Conservation (phyloP, 2,329 filamentous ascomycete genomes). For the Fusarium sp. region DNA sequence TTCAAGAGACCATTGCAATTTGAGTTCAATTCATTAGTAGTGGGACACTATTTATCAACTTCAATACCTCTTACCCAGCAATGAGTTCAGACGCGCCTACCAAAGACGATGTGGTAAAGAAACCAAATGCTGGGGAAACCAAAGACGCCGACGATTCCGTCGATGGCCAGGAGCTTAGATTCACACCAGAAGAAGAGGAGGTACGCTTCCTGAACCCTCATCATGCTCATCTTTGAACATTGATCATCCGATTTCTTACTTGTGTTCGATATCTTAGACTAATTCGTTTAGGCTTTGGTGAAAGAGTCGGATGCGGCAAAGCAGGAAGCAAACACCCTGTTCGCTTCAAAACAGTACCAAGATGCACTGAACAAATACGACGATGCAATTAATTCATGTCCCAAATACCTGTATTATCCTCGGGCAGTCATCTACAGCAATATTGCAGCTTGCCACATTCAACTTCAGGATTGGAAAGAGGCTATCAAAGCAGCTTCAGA, state of each 20-base stretch:
- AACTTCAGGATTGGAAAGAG: conserved; percentile 86
- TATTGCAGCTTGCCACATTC: conserved; percentile 88
- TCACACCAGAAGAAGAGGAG: conserved; percentile 68
- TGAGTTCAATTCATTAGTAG: not conserved
- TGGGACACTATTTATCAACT: not conserved
- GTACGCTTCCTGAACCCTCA: conserved; percentile 52
- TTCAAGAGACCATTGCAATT: no score
- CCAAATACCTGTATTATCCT: conserved; percentile 88
- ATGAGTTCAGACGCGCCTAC: conserved; percentile 16
- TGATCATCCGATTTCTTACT: not conserved
- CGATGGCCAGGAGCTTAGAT: conserved; percentile 51
- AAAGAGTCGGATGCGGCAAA: conserved; percentile 80
- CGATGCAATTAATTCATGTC: conserved; percentile 80
- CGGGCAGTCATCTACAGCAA: conserved; percentile 89
- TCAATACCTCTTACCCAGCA: not conserved
- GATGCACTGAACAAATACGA: conserved; percentile 87
- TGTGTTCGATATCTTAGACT: not conserved
- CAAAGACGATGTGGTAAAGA: conserved; percentile 3
- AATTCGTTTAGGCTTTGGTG: conserved; percentile 69
- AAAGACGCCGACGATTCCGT: conserved; percentile 1
- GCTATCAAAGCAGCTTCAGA: conserved; percentile 79
- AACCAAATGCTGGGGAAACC: not conserved
- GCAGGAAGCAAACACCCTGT: conserved; percentile 81
- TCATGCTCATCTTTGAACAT: not conserved
- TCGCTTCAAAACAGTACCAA: conserved; percentile 76